A percentile compares a stretch with the other conserved stretches of the same genome.
These are phyloP conservation scores for Fragaria nilgerrensis DNA, from an alignment of 306 rosid genomes.

Conservation along the genomic window DNA sequence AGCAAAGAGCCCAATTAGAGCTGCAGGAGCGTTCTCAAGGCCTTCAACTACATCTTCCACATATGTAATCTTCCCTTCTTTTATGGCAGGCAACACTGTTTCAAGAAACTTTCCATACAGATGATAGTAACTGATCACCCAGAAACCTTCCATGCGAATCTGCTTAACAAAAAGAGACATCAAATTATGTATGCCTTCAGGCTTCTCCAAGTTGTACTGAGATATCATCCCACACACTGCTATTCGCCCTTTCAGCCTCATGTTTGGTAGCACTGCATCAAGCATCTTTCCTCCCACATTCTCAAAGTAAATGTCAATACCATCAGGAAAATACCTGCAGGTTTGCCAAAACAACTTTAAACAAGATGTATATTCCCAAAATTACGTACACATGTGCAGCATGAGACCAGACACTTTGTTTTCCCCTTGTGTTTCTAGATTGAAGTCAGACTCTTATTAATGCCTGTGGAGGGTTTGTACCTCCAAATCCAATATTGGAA, in stretches of 20 bases:
- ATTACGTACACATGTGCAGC: not conserved
- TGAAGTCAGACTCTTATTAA: not conserved
- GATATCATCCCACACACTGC: slow-evolving; percentile 21
- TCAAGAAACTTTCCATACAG: not conserved
- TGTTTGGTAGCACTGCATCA: slow-evolving; percentile 22
- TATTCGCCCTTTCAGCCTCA: slow-evolving; percentile 20
- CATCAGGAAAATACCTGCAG: slow-evolving; percentile 13
- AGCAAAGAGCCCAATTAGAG: not conserved
- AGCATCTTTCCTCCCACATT: slow-evolving; percentile 22
- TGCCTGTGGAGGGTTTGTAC: not conserved
- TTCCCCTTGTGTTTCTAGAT: not conserved
- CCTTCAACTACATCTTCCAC: slow-evolving; percentile 7
- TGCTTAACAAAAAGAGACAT: not conserved
- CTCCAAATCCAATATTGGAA: not conserved
- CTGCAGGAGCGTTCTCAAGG: not conserved
- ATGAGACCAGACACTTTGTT: not conserved
- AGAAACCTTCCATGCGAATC: not conserved
- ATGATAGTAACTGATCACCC: not conserved
- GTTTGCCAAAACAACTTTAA: not conserved
- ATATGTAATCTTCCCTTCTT: not conserved
- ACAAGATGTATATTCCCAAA: not conserved
- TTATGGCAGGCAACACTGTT: not conserved
- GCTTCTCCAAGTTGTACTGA: slow-evolving; percentile 16
- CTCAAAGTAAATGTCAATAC: slow-evolving; percentile 25
- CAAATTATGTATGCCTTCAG: slow-evolving; percentile 2